These are phyloP conservation scores for Hortiboletus campestris DNA, from an alignment of 768 basidiomycete genomes.

Conservation along the genomic window DNA sequence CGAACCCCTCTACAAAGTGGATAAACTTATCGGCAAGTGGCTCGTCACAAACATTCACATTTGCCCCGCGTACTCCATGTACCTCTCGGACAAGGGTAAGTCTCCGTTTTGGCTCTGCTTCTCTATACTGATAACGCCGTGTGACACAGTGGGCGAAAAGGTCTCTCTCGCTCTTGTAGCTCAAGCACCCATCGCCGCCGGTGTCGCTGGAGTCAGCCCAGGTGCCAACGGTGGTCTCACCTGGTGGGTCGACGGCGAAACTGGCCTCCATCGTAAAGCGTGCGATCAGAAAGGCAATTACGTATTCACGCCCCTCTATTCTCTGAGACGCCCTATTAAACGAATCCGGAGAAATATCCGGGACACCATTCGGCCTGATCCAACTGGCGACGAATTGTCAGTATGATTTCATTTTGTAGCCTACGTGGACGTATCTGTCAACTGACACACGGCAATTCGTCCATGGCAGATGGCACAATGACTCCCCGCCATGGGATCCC, in stretches of 20 bases:
- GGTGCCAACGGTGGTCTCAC: neutral
- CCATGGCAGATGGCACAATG: conserved; percentile 18
- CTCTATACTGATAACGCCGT: too few species aligned
- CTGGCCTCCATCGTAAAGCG: conserved; percentile 22
- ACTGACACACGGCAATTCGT: neutral
- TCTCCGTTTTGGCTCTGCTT: neutral
- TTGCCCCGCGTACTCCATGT: conserved; percentile 35
- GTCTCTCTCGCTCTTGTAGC: conserved; percentile 23
- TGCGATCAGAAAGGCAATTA: conserved; percentile 11
- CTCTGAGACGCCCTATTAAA: conserved; percentile 14
- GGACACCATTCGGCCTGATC: conserved; percentile 8
- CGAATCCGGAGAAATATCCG: conserved; percentile 14
- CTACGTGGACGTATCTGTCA: too few species aligned
- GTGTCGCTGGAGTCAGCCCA: neutral
- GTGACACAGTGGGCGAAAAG: conserved; percentile 17
- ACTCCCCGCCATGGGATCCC: conserved; percentile 24
- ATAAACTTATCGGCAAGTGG: conserved; percentile 28
- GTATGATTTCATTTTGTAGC: conserved; percentile 1
- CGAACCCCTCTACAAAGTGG: conserved; percentile 24
- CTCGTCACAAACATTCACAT: conserved; percentile 32
- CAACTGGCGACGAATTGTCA: conserved; percentile 21
- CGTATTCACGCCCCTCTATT: conserved; percentile 21
- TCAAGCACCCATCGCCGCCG: conserved; percentile 1
- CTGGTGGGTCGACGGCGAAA: conserved; percentile 19
- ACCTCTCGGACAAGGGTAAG: conserved; percentile 27